Evolutionary conservation across 345 rosid species (phyloP), one percentile per base, ranked within the genome.

Genomic region (Schrenkiella parvula): DNA sequence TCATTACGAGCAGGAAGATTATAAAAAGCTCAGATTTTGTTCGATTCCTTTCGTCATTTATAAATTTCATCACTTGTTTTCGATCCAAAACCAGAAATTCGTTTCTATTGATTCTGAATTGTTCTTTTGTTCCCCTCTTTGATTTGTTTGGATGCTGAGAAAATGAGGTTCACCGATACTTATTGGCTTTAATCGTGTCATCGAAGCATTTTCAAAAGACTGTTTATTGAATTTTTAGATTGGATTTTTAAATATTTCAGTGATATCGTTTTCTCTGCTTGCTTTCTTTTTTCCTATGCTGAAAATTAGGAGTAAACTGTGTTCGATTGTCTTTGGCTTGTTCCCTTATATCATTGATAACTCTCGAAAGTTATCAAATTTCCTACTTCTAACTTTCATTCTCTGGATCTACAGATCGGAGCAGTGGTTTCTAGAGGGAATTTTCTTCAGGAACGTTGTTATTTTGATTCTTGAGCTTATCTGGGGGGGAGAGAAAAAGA

Each of bases 401-500:
- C 54, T 73, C 11, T 68, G 41, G 47, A 57, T 82, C 64, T 50
- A 65, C 80, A 81, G 83, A 73, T 72, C 19, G 19, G 3, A 53
- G 6, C 13, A 22, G 18, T 71, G 6, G 34, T 48, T 50, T 62
- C 29, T 53, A 4, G 34, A 39, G 61, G 60, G 52, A 76, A 26
- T 66, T 65, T 68, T 62, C 59, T 22, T 68, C 78, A 37, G 71
- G 50, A 73, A 37, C 64, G 47, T 48, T 78, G 78, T 73, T 60
- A 66, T 80, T 83, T 87, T 83, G 80, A 77, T 47, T 73, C 26
- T 65, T 42, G 41, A 53, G 28, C 5, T 64, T 44, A 44, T 54
- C 29, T 56, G 2, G 8, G 22, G 5, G 37, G 21, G 47, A 11
- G 15, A 53, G 3, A 48, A 8, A 35, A 2, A 55, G 48, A 51